Evolutionary conservation across 148 eudicot genomes (phyloP).

Genomic region (Camellia lanceoleosa): DNA sequence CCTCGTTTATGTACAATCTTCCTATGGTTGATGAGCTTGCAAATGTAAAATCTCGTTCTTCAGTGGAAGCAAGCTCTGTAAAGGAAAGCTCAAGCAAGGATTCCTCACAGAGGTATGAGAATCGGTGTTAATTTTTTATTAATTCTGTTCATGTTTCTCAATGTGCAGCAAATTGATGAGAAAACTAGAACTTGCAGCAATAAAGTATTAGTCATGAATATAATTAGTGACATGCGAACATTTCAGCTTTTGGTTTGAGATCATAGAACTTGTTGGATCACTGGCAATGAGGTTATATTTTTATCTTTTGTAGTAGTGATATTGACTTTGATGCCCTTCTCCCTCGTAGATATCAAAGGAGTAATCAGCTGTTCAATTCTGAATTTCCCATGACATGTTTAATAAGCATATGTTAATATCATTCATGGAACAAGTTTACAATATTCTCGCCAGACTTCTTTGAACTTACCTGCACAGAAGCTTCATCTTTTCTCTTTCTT

Average conservation of each 20-base stretch:
- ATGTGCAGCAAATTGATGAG: not conserved
- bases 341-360: not conserved
- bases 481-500: conserved; percentile 92
- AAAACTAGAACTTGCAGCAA: not conserved
- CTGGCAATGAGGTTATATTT: not conserved
- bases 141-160: not conserved
- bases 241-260: not conserved
- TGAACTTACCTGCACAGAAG: conserved; percentile 63
- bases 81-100: conserved; percentile 29
- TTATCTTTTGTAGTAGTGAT: not conserved
- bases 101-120: conserved; percentile 48
- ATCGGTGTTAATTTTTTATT: not conserved
- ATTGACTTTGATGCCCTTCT: not conserved
- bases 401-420: conserved; percentile 84
- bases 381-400: not conserved
- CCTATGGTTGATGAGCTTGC: conserved; percentile 42
- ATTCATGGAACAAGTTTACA: conserved; percentile 75
- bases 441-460: conserved; percentile 44
- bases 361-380: too few relatives aligned
- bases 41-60: conserved; percentile 38
- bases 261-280: not conserved
- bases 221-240: not conserved
- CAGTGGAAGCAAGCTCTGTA: conserved; percentile 32
- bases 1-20: conserved; percentile 67
- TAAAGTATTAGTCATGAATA: not conserved